A percentile compares a stretch with the other conserved stretches of the same genome.
These are phyloP conservation scores for Novymonas esmeraldas DNA, from an alignment of 208 protist genomes.

Conservation along the genomic window DNA sequence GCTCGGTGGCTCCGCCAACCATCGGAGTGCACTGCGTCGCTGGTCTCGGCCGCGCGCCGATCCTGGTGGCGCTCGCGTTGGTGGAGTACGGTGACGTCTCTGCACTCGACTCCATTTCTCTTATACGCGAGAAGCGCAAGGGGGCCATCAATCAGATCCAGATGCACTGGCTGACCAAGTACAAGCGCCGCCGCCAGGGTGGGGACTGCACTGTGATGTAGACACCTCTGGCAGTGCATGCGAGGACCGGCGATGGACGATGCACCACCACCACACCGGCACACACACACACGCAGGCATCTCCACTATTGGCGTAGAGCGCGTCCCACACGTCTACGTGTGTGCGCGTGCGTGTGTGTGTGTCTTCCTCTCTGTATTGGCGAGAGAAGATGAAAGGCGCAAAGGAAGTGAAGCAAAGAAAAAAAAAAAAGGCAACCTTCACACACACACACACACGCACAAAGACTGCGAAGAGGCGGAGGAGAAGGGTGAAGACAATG, in stretches of 20 bases:
- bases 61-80: constrained; percentile 91
- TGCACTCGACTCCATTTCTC: constrained; percentile 79
- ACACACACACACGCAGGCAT: not conserved
- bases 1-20: constrained; percentile 26
- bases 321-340: too few relatives aligned
- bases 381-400: too few relatives aligned
- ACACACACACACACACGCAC: too few relatives aligned
- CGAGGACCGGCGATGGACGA: too few relatives aligned
- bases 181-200: constrained; percentile 64
- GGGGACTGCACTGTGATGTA: constrained; percentile 79
- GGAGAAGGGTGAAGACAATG: too few relatives aligned
- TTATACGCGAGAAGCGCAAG: constrained; percentile 80
- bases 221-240: not conserved
- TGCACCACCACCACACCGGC: not conserved
- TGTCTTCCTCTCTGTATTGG: too few relatives aligned
- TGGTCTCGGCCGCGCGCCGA: constrained; percentile 91
- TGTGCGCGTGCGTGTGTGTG: too few relatives aligned
- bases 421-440: too few relatives aligned
- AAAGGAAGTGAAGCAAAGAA: too few relatives aligned
- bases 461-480: too few relatives aligned
- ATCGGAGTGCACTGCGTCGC: constrained; percentile 94
- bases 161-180: constrained; percentile 90
- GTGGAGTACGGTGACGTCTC: constrained; percentile 85
- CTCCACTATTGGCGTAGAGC: too few relatives aligned
- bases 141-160: constrained; percentile 93